Evolutionary conservation across 2,329 filamentous ascomycete species (phyloP), one percentile per base, ranked within the genome.

Genomic region (Paradendryphiella salina): DNA sequence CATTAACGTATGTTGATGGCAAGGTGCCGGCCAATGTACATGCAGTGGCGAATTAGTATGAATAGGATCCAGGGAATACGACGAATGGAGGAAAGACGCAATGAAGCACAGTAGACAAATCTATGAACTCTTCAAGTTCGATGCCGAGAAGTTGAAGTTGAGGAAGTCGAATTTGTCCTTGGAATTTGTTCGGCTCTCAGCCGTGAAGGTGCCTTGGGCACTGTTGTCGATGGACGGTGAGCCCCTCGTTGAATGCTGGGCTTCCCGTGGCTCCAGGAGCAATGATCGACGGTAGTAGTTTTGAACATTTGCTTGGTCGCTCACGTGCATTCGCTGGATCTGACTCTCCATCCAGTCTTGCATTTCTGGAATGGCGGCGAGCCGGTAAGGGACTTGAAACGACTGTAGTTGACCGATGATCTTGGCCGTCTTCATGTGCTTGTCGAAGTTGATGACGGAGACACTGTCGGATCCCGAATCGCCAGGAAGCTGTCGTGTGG

Each of bases 401-500:
- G 92, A 87, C 72, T 99, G 94, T 6, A 99, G 82, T 64, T 97
- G 93, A 57, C 90, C 89, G 64, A 99, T 96, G 68, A 97, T 95
- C 75, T 92, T 94, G 37, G 93, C 92, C 2, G 92, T 97, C 62
- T 91, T 90, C 64, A 86, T 88, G 71, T 97, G 91, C 76, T 97
- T 97, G 79, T 97, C 93, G 65, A 96, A 97, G 75, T 99, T 99
- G 80, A 99, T 90, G 26, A 97, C 89, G 0, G 85, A 85, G 64
- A 90, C 81, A 23, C 85, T 81, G n/a, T 88, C 83, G 11, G 79
- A 78, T 5, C 79, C 77, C 29, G 76, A 73, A n/a, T 57, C 75
- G 50, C 69, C 80, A 68, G 84, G 83, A 15, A 96, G 82, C 64
- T 87, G 87, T 65, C 93, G 90, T 2, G 87, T 92, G 4, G 90